Conservation (phyloP, 1,139 yeast species). For the Saccharomyces uvarum region DNA sequence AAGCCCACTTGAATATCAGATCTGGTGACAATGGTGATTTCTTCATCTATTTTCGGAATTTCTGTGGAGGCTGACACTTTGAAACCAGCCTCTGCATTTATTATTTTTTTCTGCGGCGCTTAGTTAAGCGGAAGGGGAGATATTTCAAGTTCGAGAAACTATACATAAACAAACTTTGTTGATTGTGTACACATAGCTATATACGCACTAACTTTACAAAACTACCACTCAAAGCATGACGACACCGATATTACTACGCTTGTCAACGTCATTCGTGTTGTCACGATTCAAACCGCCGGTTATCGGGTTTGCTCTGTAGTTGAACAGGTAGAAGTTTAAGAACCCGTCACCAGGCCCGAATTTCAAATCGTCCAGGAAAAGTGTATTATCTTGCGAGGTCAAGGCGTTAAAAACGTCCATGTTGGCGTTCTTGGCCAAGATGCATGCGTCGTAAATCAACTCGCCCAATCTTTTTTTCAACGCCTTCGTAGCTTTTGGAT, state of each 20-base stretch:
- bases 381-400: constrained; percentile 80
- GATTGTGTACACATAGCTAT: background rate
- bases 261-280: constrained; percentile 44
- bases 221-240: constrained; percentile 51
- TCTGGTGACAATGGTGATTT: background rate
- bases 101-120: background rate
- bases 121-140: background rate
- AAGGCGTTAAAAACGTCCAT: constrained; percentile 93
- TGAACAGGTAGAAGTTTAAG: constrained; percentile 83
- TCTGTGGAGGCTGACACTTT: background rate
- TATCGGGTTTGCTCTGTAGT: constrained; percentile 75
- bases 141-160: background rate
- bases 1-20: background rate
- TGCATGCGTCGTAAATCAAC: constrained; percentile 67
- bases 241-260: constrained; percentile 79
- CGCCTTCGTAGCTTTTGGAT: constrained; percentile 29
- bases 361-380: constrained; percentile 71
- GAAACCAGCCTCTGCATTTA: background rate
- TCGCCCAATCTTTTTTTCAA: constrained; percentile 53
- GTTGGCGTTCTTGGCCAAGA: constrained; percentile 51
- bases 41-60: background rate
- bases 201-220: background rate
- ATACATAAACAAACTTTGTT: background rate
- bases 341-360: constrained; percentile 94
- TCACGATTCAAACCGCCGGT: constrained; percentile 65